A percentile compares a stretch with the other conserved stretches of the same genome.
phyloP scores from a whole-genome alignment of 768 basidiomycete genomes.

The Hortiboletus flavorubellus region DNA sequence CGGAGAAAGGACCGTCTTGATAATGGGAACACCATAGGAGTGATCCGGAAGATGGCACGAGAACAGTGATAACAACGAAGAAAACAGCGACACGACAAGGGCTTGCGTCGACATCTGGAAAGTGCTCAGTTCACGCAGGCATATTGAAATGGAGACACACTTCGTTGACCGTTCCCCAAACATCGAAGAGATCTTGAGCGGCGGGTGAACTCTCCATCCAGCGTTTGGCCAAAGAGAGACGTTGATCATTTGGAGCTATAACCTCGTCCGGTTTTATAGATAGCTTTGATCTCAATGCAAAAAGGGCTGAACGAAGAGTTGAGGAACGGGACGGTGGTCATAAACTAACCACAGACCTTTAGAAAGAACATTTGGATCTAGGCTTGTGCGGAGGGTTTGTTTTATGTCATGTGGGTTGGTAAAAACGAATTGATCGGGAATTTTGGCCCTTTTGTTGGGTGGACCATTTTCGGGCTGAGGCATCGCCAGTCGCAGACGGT shows the following conservation, averaged over 20 bases:
- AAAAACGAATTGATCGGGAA: conserved; percentile 13
- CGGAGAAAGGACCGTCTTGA: conserved; percentile 56
- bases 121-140: neutral
- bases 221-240: conserved; percentile 53
- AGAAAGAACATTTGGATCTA: conserved; percentile 14
- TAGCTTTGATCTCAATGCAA: conserved; percentile 53
- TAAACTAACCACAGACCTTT: conserved; percentile 19
- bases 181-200: conserved; percentile 55
- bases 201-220: conserved; percentile 62
- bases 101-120: conserved; percentile 42
- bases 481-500: conserved; percentile 16
- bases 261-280: conserved; percentile 48
- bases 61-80: conserved; percentile 58
- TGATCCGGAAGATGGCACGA: conserved; percentile 71
- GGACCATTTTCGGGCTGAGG: conserved; percentile 5
- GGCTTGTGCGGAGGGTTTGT: conserved; percentile 11
- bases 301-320: conserved; percentile 36
- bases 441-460: conserved; percentile 25
- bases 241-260: conserved; percentile 53
- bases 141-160: conserved; percentile 34
- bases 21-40: conserved; percentile 54
- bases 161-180: conserved; percentile 55
- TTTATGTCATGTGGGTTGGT: conserved; percentile 23
- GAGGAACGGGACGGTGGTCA: neutral
- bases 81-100: conserved; percentile 49